Evolutionary conservation across 768 basidiomycete genomes (phyloP), one percentile per base, ranked within the genome.

Genomic region (Lentinula sp.): DNA sequence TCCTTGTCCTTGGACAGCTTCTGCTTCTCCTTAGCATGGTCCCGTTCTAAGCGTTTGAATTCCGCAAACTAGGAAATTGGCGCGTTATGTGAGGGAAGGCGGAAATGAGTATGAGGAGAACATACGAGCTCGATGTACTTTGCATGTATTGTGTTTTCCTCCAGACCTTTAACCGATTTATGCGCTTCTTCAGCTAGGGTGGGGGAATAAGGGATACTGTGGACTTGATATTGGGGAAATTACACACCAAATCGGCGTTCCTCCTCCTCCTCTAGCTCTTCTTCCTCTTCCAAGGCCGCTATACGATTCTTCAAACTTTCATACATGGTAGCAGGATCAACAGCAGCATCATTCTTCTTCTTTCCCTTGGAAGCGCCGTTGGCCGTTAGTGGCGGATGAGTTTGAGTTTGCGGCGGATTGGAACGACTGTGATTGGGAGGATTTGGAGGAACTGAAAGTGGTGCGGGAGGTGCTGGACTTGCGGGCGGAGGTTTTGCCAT

Each of bases 1-100:
- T 94, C 93, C 76, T 93, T 93, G 78, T 95, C 93, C 76, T 94
- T 94, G 53, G 84, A 79, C 35, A 94, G 78, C 69, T 94, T 94
- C 77, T 94, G 92, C 73, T 91, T 93, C 79, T 94, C 93, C 75
- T 91, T 94, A 43, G 91, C 87, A 68, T 93, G 89, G 69, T 93
- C 92, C 64, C 93, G 83, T 73, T 95, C 93, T 69, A 91, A 73
- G 56, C 90, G 82, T 71, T 93, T 93, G 71, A 92, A 77, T 72
- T 94, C 92, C 67, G 91, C 90, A 73, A 93, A 95, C 92, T 95
- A 67, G 23, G 68, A 52, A 65, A 15, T 41, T 18, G 64, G 36
- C 62, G 61, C 61, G 63, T 4, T 39, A 5, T 39, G 55, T 23
- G 1, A 28, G 15, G 16, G 41, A 13, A 28, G 10, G 9, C 16